Percentiles rank a stretch among this genome's conserved stretches.
Conservation (phyloP, 2,329 filamentous ascomycete genomes). For the Pseudophaeomoniella oleicola region DNA sequence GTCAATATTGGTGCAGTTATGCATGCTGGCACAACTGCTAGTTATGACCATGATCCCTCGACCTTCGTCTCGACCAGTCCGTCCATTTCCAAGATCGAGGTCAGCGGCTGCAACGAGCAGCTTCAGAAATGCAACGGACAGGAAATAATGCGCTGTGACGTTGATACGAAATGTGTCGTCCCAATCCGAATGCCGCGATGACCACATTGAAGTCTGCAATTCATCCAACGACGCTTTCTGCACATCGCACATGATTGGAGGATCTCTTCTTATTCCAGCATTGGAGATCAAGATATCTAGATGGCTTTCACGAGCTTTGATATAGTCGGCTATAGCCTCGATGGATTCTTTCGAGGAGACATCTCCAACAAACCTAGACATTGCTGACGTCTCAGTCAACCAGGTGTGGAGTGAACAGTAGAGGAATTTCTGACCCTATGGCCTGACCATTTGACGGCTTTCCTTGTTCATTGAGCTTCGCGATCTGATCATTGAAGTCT, state of each 20-base stretch:
- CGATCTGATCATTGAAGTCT: conserved; percentile 22
- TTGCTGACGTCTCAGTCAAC: background rate
- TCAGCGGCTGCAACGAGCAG: conserved; percentile 26
- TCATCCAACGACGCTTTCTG: conserved; percentile 25
- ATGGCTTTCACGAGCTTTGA: conserved; percentile 22
- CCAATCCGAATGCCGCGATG: conserved; percentile 28
- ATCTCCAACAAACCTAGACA: conserved; percentile 15
- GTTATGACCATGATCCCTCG: conserved; percentile 33
- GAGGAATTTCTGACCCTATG: conserved; percentile 16
- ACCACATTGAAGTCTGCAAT: conserved; percentile 34
- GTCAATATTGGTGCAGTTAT: conserved; percentile 38
- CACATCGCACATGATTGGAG: conserved; percentile 28
- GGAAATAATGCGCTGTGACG: conserved; percentile 35
- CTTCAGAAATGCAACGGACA: conserved; percentile 31
- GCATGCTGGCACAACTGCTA: conserved; percentile 38
- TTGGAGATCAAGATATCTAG: conserved; percentile 36
- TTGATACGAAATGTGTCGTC: conserved; percentile 32
- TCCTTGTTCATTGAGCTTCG: conserved; percentile 25
- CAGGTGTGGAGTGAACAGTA: background rate
- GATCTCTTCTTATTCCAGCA: conserved; percentile 33
- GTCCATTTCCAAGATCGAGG: conserved; percentile 12
- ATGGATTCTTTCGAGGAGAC: conserved; percentile 28
- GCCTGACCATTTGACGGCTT: conserved; percentile 21
- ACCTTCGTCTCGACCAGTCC: conserved; percentile 22
- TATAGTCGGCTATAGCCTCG: conserved; percentile 14